A percentile compares a stretch with the other conserved stretches of the same genome.
Evolutionary conservation across 768 basidiomycete genomes (phyloP).

Genomic region (Scleroderma citrinum): DNA sequence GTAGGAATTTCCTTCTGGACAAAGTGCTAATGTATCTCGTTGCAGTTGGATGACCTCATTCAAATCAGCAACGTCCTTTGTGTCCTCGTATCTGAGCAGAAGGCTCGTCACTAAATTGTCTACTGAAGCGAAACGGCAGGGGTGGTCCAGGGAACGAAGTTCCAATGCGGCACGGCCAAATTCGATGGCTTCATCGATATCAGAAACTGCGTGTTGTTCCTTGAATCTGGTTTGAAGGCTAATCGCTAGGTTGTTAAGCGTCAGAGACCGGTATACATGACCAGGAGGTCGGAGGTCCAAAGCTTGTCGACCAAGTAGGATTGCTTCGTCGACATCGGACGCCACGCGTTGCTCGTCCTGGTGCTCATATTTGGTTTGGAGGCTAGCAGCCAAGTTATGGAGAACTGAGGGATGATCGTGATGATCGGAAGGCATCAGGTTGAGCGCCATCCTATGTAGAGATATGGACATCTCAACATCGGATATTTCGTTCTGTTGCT

Average conservation of each 20-base stretch:
- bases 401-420: not conserved
- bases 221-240: slow-evolving; percentile 7
- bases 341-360: too few species aligned
- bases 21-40: not conserved
- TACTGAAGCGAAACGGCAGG: not conserved
- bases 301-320: not conserved
- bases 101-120: slow-evolving; percentile 11
- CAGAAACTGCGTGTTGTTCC: slow-evolving; percentile 1
- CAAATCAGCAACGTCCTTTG: slow-evolving; percentile 3
- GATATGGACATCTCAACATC: too few species aligned
- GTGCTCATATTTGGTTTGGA: not conserved
- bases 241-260: slow-evolving; percentile 10
- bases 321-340: not conserved
- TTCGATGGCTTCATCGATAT: slow-evolving; percentile 10
- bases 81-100: slow-evolving; percentile 12
- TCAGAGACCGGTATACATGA: not conserved
- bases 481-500: too few species aligned
- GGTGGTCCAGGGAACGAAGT: not conserved
- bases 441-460: too few species aligned
- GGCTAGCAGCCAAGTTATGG: not conserved
- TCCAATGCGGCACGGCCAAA: not conserved
- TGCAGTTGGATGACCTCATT: not conserved
- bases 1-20: not conserved
- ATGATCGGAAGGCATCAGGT: too few species aligned
- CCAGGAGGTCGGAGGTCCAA: not conserved